Evolutionary conservation across 129 eudicot genomes (phyloP).

Genomic region (Daucus carota): DH1_v3.0 NC_030381.2:1648501-1649000

Average conservation of each 20-base stretch:
- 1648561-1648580: slow-evolving; percentile 39
- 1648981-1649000: slow-evolving; percentile 36
- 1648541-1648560: slow-evolving; percentile 40
- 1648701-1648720: slow-evolving; percentile 15
- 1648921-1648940: slow-evolving; percentile 36
- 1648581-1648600: slow-evolving; percentile 24
- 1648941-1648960: too few relatives aligned
- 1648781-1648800: slow-evolving; percentile 21
- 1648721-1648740: slow-evolving; percentile 27
- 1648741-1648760: slow-evolving; percentile 21
- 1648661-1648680: slow-evolving; percentile 20
- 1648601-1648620: slow-evolving; percentile 47
- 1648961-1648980: slow-evolving; percentile 5
- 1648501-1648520: slow-evolving; percentile 82
- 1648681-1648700: slow-evolving; percentile 18
- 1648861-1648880: not conserved
- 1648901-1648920: slow-evolving; percentile 1
- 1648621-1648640: slow-evolving; percentile 85
- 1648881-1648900: slow-evolving; percentile 1
- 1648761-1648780: slow-evolving; percentile 64
- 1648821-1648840: slow-evolving; percentile 77
- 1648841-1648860: slow-evolving; percentile 44
- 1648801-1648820: slow-evolving; percentile 56
- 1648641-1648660: slow-evolving; percentile 49
- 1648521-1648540: slow-evolving; percentile 73